These are phyloP conservation scores for Debaryomyces nepalensis DNA, from an alignment of 1,139 yeast genomes.

Conservation along the genomic window DNA sequence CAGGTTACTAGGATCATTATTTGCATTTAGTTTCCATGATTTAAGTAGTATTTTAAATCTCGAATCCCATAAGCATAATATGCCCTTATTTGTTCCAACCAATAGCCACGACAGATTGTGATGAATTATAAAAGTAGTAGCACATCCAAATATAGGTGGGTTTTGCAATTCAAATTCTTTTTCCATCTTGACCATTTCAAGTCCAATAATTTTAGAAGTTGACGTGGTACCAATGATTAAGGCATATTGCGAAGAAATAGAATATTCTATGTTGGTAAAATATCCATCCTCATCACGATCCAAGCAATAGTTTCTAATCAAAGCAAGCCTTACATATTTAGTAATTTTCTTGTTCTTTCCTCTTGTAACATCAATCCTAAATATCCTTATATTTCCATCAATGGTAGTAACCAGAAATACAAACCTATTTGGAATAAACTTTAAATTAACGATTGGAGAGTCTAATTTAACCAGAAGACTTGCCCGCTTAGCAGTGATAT, in stretches of 20 bases:
- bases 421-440: constrained; percentile 63
- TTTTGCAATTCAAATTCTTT: constrained; percentile 49
- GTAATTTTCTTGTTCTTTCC: constrained; percentile 40
- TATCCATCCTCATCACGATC: constrained; percentile 36
- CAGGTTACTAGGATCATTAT: constrained; percentile 5
- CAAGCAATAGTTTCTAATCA: constrained; percentile 49
- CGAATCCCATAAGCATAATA: constrained; percentile 80
- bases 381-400: constrained; percentile 65
- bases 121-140: constrained; percentile 65
- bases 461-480: constrained; percentile 52
- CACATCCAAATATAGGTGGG: constrained; percentile 67
- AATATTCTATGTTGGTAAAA: constrained; percentile 48
- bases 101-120: constrained; percentile 60
- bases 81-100: constrained; percentile 76
- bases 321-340: constrained; percentile 39
- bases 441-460: constrained; percentile 50
- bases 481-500: constrained; percentile 62
- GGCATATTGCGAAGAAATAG: constrained; percentile 26
- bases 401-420: constrained; percentile 70
- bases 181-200: constrained; percentile 67
- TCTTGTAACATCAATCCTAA: constrained; percentile 55
- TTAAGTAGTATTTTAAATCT: constrained; percentile 65
- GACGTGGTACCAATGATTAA: constrained; percentile 56
- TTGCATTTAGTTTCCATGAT: constrained; percentile 60
- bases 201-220: constrained; percentile 52